A percentile compares a stretch with the other conserved stretches of the same genome.
phyloP scores from a whole-genome alignment of 352 stramenopile species.

The Globisporangium polare region DNA sequence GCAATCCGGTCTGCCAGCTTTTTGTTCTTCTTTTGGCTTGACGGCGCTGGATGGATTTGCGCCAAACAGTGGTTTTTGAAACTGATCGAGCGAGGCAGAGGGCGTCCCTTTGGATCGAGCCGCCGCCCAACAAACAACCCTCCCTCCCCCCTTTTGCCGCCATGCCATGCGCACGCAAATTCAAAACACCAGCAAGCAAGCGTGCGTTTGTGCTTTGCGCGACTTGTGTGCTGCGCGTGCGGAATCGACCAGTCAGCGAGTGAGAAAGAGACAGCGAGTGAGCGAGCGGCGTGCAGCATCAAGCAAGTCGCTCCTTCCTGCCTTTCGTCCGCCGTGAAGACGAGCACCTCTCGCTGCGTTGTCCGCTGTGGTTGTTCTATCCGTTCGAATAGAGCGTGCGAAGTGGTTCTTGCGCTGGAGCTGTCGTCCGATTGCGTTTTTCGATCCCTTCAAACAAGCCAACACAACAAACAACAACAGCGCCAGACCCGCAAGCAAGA shows the following conservation, averaged over 20 bases:
- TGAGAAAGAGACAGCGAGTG: neutral
- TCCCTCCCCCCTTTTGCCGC: no score
- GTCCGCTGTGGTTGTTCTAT: conserved; percentile 9
- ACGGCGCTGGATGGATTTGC: no score
- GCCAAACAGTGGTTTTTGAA: conserved; percentile 8
- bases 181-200: neutral
- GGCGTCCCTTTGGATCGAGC: neutral
- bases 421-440: conserved; percentile 11
- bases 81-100: neutral
- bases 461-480: conserved; percentile 3
- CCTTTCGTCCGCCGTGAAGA: no score
- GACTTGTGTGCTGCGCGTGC: neutral
- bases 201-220: neutral
- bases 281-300: neutral
- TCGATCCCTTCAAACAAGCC: conserved; percentile 11
- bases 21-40: no score
- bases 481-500: conserved; percentile 1
- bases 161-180: no score
- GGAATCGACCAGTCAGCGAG: neutral
- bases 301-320: no score
- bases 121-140: no score
- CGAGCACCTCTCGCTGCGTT: neutral
- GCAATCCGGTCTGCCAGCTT: conserved; percentile 15
- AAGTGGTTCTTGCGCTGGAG: conserved; percentile 1
- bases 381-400: conserved; percentile 2